A percentile compares a stretch with the other conserved stretches of the same genome.
phyloP scores from a whole-genome alignment of 164 flowering plant genomes.

The Santalum album region DNA sequence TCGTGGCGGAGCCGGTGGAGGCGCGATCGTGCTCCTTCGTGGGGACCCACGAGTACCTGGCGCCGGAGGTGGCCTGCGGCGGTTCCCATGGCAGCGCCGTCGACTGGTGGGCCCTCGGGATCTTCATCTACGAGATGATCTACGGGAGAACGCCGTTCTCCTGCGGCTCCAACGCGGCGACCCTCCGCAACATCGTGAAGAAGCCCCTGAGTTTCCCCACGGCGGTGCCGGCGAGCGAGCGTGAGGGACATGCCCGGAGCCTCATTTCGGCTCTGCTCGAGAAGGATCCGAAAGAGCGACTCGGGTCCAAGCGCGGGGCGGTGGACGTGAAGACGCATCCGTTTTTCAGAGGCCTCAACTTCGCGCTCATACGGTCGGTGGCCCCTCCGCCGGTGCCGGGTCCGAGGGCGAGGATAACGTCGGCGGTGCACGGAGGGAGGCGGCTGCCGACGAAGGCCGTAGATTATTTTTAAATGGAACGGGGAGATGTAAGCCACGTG shows the following conservation, averaged over 20 bases:
- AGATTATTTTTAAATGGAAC: constrained; percentile 30
- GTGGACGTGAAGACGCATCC: constrained; percentile 78
- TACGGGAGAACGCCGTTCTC: constrained; percentile 81
- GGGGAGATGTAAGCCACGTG: too few relatives aligned
- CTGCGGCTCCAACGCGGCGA: constrained; percentile 44
- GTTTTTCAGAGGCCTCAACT: constrained; percentile 62
- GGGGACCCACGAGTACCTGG: constrained; percentile 91
- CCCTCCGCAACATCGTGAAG: constrained; percentile 54
- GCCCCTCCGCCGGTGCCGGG: constrained; percentile 63
- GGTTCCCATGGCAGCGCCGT: constrained; percentile 78
- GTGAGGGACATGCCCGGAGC: constrained; percentile 45
- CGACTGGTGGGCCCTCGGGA: constrained; percentile 93
- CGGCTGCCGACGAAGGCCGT: constrained; percentile 15
- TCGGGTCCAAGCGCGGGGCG: constrained; percentile 72
- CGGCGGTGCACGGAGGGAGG: constrained; percentile 9
- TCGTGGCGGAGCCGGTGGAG: constrained; percentile 78
- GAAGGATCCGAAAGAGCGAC: constrained; percentile 56
- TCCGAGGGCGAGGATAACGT: constrained; percentile 15
- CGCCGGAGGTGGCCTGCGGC: constrained; percentile 82
- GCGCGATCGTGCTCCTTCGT: constrained; percentile 83
- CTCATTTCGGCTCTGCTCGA: constrained; percentile 45
- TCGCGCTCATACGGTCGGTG: constrained; percentile 59
- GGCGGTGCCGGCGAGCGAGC: constrained; percentile 13
- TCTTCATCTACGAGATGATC: constrained; percentile 78
- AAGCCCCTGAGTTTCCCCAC: constrained; percentile 46